Percentiles rank a stretch among this genome's conserved stretches.
phyloP scores from a whole-genome alignment of 768 basidiomycete species.

The Naematelia encephala region DNA sequence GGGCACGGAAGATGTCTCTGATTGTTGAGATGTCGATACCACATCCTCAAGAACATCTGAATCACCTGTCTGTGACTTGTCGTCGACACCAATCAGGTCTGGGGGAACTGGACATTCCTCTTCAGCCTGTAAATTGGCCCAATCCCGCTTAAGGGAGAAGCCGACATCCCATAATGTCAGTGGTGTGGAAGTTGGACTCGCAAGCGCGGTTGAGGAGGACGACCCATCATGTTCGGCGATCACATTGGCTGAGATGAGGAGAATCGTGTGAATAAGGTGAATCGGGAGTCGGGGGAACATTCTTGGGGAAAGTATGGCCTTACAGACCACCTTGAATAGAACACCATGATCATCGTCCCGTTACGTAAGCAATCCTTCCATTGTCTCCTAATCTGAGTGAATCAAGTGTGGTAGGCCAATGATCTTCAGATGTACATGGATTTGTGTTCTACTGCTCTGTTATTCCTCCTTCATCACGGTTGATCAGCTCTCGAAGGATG shows the following conservation, averaged over 20 bases:
- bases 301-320: background rate
- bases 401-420: too few species aligned
- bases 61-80: background rate
- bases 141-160: slow-evolving; percentile 19
- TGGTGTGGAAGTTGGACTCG: background rate
- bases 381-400: too few species aligned
- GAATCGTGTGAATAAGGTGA: slow-evolving; percentile 11
- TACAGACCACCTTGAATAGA: background rate
- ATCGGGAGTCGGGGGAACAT: slow-evolving; percentile 7
- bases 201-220: slow-evolving; percentile 1
- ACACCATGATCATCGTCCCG: too few species aligned
- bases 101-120: slow-evolving; percentile 18
- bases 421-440: too few species aligned
- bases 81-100: background rate
- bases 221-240: background rate
- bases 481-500: too few species aligned
- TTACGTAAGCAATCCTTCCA: too few species aligned
- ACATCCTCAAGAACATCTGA: background rate
- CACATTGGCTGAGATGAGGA: slow-evolving; percentile 2
- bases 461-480: too few species aligned
- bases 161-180: slow-evolving; percentile 24
- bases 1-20: background rate
- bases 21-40: background rate
- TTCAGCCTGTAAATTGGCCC: slow-evolving; percentile 11
- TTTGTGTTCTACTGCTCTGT: too few species aligned